A percentile compares a stretch with the other conserved stretches of the same genome.
Conservation (phyloP, 306 rosid genomes). For the Albizia julibrissin region DNA sequence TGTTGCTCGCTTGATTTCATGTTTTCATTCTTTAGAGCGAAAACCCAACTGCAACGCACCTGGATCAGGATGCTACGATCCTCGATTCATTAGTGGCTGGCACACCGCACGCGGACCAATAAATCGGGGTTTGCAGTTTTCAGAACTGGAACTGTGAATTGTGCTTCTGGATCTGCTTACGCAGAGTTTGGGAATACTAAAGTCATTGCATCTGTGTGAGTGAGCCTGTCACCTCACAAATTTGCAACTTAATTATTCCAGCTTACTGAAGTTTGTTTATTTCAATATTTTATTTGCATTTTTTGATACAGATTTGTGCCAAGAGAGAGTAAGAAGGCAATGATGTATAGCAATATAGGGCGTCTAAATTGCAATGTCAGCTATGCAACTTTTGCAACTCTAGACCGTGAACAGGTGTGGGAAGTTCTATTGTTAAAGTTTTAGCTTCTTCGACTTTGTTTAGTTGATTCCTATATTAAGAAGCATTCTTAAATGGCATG, state of each 20-base stretch:
- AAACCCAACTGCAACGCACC: no score
- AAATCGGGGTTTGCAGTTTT: slow-evolving; percentile 89
- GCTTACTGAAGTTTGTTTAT: not conserved
- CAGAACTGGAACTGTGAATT: slow-evolving; percentile 89
- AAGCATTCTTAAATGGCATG: slow-evolving; percentile 20
- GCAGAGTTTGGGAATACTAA: slow-evolving; percentile 91
- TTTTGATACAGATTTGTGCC: slow-evolving; percentile 77
- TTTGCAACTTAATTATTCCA: slow-evolving; percentile 5
- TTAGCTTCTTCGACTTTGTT: slow-evolving; percentile 3
- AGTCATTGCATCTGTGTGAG: slow-evolving; percentile 97
- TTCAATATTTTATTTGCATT: slow-evolving; percentile 20
- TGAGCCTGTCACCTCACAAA: slow-evolving; percentile 28
- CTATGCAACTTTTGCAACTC: slow-evolving; percentile 75
- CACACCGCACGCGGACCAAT: no score
- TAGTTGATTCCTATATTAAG: slow-evolving; percentile 1
- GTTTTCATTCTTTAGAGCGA: no score
- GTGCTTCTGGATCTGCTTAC: slow-evolving; percentile 93
- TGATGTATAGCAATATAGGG: slow-evolving; percentile 83
- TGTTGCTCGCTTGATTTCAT: no score
- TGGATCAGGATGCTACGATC: no score
- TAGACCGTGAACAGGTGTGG: slow-evolving; percentile 73
- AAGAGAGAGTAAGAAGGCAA: slow-evolving; percentile 95
- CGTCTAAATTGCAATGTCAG: slow-evolving; percentile 83
- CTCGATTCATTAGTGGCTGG: no score
- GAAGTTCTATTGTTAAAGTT: not conserved